phyloP scores from a whole-genome alignment of 129 eudicot species.

The Dittrichia graveolens region DNA sequence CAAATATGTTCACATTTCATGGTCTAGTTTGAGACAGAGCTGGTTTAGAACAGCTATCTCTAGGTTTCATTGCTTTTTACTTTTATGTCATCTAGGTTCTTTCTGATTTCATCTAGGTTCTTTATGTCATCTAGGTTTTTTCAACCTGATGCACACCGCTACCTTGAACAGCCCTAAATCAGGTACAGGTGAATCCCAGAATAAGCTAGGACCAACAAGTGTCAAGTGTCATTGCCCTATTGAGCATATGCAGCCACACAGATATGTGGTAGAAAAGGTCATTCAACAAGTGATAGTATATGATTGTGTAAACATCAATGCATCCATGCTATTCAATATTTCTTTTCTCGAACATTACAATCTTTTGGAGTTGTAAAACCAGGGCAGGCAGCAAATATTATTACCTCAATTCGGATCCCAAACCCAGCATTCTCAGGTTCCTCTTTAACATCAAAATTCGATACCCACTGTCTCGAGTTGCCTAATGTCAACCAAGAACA shows the following conservation, averaged over 20 bases:
- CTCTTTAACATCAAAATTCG: constrained; percentile 9
- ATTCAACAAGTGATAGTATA: constrained; percentile 6
- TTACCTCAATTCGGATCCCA: constrained; percentile 32
- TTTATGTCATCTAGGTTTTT: too few species aligned
- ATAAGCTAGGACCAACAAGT: too few species aligned
- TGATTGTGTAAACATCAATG: constrained; percentile 13
- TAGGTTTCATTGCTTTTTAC: too few species aligned
- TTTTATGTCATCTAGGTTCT: too few species aligned
- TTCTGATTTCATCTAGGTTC: too few species aligned
- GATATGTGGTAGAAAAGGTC: background rate
- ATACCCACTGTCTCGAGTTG: constrained; percentile 16
- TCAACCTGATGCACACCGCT: too few species aligned
- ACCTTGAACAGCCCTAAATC: too few species aligned
- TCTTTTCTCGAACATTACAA: constrained; percentile 1
- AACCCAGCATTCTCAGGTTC: background rate
- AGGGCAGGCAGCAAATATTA: background rate
- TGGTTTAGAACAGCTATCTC: too few species aligned
- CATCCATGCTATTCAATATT: constrained; percentile 18
- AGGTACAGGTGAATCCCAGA: too few species aligned
- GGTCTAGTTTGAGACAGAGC: too few species aligned
- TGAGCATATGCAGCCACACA: constrained; percentile 8
- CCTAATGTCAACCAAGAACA: constrained; percentile 29
- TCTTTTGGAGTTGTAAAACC: background rate
- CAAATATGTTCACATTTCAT: too few species aligned
- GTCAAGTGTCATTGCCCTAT: background rate